Conservation (phyloP, 73 alveolate species). For the Uronychia binucleata region DNA sequence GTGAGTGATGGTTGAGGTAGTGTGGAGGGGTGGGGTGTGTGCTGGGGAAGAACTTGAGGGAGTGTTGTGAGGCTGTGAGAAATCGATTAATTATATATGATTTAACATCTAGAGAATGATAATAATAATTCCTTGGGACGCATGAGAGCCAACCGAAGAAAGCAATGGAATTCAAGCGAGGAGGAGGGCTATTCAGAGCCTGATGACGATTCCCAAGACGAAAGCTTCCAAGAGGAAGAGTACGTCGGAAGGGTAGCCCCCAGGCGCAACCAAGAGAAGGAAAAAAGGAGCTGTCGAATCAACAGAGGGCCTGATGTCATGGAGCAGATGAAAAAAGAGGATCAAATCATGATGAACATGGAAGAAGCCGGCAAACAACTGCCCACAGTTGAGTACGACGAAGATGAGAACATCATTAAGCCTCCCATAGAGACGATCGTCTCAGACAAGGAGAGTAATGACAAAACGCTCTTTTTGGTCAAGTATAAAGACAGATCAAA, state of each 20-base stretch:
- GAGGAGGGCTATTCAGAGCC: not conserved
- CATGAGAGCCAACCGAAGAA: not conserved
- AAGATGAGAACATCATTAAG: slow-evolving; percentile 8
- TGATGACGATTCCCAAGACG: not conserved
- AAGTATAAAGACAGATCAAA: slow-evolving; percentile 57
- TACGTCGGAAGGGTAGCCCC: not conserved
- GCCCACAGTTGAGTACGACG: not conserved
- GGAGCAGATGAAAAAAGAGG: too few relatives aligned
- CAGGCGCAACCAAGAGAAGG: not conserved
- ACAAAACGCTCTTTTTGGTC: slow-evolving; percentile 19
- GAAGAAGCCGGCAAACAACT: too few relatives aligned
- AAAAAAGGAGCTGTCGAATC: not conserved
- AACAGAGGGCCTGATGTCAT: not conserved
- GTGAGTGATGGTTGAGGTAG: too few relatives aligned
- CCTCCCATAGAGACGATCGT: slow-evolving; percentile 27
- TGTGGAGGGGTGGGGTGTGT: too few relatives aligned
- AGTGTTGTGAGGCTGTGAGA: too few relatives aligned
- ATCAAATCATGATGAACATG: too few relatives aligned
- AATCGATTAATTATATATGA: too few relatives aligned
- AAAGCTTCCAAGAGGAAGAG: not conserved
- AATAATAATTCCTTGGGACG: not conserved
- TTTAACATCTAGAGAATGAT: not conserved
- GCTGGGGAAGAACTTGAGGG: too few relatives aligned
- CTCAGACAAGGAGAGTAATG: not conserved
- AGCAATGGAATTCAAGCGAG: not conserved